phyloP scores from a whole-genome alignment of 495 filamentous ascomycete species.

The Podospora bellae-mahoneyi region DNA sequence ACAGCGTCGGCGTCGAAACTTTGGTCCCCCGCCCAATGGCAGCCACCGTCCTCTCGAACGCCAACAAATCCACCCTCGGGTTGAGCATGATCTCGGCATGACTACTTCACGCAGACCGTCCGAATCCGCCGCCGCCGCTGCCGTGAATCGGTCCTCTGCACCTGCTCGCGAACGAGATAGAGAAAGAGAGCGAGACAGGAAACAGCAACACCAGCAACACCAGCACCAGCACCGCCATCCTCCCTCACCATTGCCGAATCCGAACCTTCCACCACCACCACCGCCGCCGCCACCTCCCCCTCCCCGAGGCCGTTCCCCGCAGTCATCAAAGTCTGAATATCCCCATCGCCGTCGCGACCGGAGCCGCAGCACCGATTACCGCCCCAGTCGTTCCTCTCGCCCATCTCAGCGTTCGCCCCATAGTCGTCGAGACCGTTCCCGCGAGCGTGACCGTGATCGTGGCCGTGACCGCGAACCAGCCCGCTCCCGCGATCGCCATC shows the following conservation, averaged over 20 bases:
- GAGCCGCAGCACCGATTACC: constrained; percentile 36
- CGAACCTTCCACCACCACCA: constrained; percentile 13
- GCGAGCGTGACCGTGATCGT: constrained; percentile 28
- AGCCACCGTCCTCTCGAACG: constrained; percentile 26
- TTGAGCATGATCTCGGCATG: constrained; percentile 38
- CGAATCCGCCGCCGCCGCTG: constrained; percentile 32
- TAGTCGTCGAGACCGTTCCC: constrained; percentile 31
- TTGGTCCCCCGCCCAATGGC: constrained; percentile 38
- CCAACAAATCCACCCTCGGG: constrained; percentile 27
- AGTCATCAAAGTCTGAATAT: constrained; percentile 18
- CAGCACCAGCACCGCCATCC: background rate
- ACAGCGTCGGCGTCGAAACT: constrained; percentile 28
- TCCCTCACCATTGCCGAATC: constrained; percentile 10
- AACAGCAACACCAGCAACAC: background rate
- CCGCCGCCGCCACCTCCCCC: constrained; percentile 11
- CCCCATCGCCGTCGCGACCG: constrained; percentile 26
- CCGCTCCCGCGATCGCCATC: constrained; percentile 34
- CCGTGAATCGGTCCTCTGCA: constrained; percentile 31
- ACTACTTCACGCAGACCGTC: constrained; percentile 36
- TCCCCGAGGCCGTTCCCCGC: constrained; percentile 14
- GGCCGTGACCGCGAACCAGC: constrained; percentile 22
- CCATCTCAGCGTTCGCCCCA: constrained; percentile 30
- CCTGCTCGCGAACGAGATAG: constrained; percentile 25
- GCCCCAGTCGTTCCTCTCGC: constrained; percentile 25
- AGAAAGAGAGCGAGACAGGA: constrained; percentile 23